Base-by-base conservation (phyloP, 73 alveolate genomes). In the Paramecium sexaurelia region DNA sequence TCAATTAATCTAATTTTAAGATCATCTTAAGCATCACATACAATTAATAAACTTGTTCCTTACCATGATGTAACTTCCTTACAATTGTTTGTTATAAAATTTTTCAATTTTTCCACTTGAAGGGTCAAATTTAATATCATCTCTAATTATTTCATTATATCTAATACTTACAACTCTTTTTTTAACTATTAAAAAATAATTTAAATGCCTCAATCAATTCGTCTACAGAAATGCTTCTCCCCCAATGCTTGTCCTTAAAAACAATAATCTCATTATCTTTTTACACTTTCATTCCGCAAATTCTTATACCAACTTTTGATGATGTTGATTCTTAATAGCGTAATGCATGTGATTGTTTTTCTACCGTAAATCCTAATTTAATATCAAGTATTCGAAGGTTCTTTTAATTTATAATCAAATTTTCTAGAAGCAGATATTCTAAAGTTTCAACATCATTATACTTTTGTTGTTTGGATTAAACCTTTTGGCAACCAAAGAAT, bases 241-340 rank as follows among this genome's bases (percentile, higher is more conserved):
- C 87, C 87, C 87, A 73, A n/a, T 32, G 43, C 32, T 73, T 73
- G 26, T 73, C 87, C n/a, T 24, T 36, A 73, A 73, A 73, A 11
- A 73, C 36, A 2, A 61, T 61, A 3, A 24, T 29, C 26, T 61
- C 26, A 26, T 32, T 10, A 15, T 73, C 57, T 24, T 73, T 66
- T 33, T 73, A 9, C 2, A 73, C 19, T 39, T 73, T 73, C 87
- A 73, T 73, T 9, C 87, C 87, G 19, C 57, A 36, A 33, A 73
- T 36, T 17, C 87, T 4, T 5, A 73, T 10, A 36, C 87, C 87
- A 73, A 73, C 27, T 73, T 73, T 73, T 17, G 87, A 73, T 15
- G 66, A 36, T 2, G 87, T 73, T 73, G 87, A 73, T 36, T 73
- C 57, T 22, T 36, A 33, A 73, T 73, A 73, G 9, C 57, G 55